These are phyloP conservation scores for Cladosporium sphaerospermum DNA, from an alignment of 2,329 filamentous ascomycete genomes.

Conservation along the genomic window DNA sequence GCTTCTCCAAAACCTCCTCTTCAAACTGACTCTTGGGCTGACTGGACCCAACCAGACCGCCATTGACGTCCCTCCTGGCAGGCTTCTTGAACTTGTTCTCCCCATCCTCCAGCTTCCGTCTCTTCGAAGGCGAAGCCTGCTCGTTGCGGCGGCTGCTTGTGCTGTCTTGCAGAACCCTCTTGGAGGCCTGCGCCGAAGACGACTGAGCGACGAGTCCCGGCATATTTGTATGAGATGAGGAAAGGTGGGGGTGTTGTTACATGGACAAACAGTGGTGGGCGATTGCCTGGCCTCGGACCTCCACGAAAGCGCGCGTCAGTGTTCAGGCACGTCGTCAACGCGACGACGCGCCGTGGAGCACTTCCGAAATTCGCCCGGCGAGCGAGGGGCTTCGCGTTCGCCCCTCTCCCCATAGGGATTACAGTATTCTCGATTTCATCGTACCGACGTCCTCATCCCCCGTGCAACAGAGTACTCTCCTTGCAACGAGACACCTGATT, in stretches of 20 bases:
- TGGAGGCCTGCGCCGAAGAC: constrained; percentile 21
- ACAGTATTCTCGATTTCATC: too few species aligned
- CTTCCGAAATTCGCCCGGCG: too few species aligned
- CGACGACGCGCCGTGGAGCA: too few species aligned
- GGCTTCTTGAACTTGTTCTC: constrained; percentile 57
- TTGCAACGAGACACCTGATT: too few species aligned
- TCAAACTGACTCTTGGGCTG: constrained; percentile 90
- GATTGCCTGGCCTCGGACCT: not conserved
- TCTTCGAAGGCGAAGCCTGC: constrained; percentile 59
- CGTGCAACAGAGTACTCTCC: too few species aligned
- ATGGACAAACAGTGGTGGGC: constrained; percentile 1
- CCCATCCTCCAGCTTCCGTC: constrained; percentile 72
- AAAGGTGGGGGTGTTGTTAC: constrained; percentile 8
- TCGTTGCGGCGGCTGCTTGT: constrained; percentile 41
- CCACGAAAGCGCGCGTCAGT: too few species aligned
- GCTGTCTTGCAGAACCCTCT: constrained; percentile 43
- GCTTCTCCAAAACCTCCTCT: constrained; percentile 86
- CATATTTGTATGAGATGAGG: constrained; percentile 20
- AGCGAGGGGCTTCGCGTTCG: too few species aligned
- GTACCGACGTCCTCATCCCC: too few species aligned
- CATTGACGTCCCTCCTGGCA: constrained; percentile 38
- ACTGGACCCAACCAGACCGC: constrained; percentile 59
- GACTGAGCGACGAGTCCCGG: constrained; percentile 27
- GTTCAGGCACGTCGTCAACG: too few species aligned
- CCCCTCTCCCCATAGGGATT: too few species aligned